These are phyloP conservation scores for Abelmoschus esculentus DNA, from an alignment of 345 rosid species.

Conservation along the genomic window DNA sequence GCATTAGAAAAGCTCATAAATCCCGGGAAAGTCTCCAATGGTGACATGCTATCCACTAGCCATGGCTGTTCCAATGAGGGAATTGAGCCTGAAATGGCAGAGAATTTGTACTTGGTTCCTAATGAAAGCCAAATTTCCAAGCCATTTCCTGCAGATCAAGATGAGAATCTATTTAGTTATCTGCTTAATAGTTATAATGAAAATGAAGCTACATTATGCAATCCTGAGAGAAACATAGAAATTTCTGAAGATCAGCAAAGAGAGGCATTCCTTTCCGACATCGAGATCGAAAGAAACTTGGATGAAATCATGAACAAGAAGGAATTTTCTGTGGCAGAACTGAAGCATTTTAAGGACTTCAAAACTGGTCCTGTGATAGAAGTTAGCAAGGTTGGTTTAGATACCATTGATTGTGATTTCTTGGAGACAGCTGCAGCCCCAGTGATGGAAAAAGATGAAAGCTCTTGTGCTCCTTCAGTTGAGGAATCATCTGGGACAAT, in stretches of 20 bases:
- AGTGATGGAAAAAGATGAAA: too few species aligned
- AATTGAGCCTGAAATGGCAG: neutral
- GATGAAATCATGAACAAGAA: neutral
- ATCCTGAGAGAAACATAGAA: neutral
- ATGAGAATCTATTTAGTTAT: neutral
- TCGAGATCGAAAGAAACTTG: neutral
- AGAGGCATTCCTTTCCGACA: neutral
- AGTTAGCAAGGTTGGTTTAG: neutral
- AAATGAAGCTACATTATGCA: neutral
- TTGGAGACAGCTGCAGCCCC: neutral
- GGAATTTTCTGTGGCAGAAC: neutral
- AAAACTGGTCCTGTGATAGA: neutral
- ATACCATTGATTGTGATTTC: neutral
- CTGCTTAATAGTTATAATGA: neutral
- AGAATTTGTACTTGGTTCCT: slow-evolving; percentile 2
- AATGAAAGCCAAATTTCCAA: neutral
- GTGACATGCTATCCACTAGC: neutral
- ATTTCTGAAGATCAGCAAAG: neutral
- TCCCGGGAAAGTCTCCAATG: neutral
- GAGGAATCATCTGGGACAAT: too few species aligned
- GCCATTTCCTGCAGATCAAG: neutral
- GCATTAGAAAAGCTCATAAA: neutral
- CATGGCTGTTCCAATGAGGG: neutral
- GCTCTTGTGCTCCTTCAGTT: too few species aligned
- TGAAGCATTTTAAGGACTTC: neutral